phyloP scores from a whole-genome alignment of 2,329 filamentous ascomycete species.

The Aspergillus nomiae region DNA sequence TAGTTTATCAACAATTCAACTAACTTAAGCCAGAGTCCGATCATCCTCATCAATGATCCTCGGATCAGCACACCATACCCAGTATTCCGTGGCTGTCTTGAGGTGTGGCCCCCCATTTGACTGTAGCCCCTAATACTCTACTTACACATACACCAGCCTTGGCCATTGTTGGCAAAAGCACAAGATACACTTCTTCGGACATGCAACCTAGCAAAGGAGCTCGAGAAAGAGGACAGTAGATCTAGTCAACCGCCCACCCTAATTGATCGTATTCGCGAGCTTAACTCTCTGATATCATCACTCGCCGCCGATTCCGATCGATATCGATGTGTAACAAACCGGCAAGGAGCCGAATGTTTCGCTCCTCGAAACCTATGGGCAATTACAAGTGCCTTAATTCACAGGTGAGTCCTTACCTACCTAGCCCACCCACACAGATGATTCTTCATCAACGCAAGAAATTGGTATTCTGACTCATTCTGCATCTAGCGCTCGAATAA shows the following conservation, averaged over 20 bases:
- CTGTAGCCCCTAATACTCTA: not conserved
- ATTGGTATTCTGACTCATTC: not conserved
- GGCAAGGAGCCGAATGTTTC: slow-evolving; percentile 18
- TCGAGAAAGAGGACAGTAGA: not conserved
- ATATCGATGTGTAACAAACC: slow-evolving; percentile 12
- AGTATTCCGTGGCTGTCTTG: slow-evolving; percentile 16
- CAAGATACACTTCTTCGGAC: slow-evolving; percentile 17
- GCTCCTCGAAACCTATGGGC: slow-evolving; percentile 16
- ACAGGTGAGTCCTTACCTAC: slow-evolving; percentile 18
- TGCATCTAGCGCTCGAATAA: slow-evolving; percentile 20
- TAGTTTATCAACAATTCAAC: too few species aligned
- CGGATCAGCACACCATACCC: slow-evolving; percentile 29
- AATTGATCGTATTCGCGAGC: slow-evolving; percentile 10
- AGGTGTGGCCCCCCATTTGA: slow-evolving; percentile 15
- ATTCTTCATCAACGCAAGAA: too few species aligned
- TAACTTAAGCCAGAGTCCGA: slow-evolving; percentile 18
- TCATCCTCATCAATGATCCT: slow-evolving; percentile 21
- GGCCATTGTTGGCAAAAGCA: slow-evolving; percentile 23
- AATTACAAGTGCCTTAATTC: slow-evolving; percentile 18
- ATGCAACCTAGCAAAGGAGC: slow-evolving; percentile 4
- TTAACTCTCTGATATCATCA: slow-evolving; percentile 10
- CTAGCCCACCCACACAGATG: too few species aligned
- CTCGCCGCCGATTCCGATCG: slow-evolving; percentile 20
- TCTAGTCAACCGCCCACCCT: slow-evolving; percentile 7
- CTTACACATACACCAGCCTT: slow-evolving; percentile 18